A percentile compares a stretch with the other conserved stretches of the same genome.
phyloP scores from a whole-genome alignment of 352 stramenopile species.

The Phytophthora agathidicida region DNA sequence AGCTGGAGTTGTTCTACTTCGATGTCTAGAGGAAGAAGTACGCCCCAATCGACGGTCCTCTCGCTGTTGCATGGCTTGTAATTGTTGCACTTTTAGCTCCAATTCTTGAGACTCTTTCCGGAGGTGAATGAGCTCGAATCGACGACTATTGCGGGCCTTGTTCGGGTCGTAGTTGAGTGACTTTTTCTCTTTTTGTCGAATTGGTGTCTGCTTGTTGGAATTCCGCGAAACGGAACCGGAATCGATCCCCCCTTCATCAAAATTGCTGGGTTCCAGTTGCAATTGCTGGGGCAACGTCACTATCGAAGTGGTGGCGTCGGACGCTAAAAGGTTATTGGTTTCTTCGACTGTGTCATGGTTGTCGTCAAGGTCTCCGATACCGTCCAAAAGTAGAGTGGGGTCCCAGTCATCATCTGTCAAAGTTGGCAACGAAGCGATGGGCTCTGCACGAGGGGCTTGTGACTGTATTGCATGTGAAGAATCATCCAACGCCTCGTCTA shows the following conservation, averaged over 20 bases:
- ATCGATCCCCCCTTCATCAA: background rate
- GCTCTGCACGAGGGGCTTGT: no score
- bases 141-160: slow-evolving; percentile 17
- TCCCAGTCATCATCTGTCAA: slow-evolving; percentile 4
- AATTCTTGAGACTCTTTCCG: slow-evolving; percentile 5
- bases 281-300: background rate
- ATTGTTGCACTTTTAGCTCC: slow-evolving; percentile 10
- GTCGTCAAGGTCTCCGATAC: background rate
- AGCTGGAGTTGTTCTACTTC: background rate
- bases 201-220: background rate
- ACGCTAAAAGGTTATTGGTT: background rate
- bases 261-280: background rate
- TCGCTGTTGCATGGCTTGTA: background rate
- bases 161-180: slow-evolving; percentile 23
- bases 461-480: background rate
- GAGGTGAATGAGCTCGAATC: slow-evolving; percentile 8
- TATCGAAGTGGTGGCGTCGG: background rate
- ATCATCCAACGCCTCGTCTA: background rate
- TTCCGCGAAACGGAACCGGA: background rate
- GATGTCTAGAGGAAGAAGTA: background rate
- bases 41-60: background rate
- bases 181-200: background rate
- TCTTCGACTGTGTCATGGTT: background rate
- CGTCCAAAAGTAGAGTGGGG: background rate
- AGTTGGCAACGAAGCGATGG: background rate